Conservation (phyloP, 2,329 filamentous ascomycete species). For the Onygenales sp. region DNA sequence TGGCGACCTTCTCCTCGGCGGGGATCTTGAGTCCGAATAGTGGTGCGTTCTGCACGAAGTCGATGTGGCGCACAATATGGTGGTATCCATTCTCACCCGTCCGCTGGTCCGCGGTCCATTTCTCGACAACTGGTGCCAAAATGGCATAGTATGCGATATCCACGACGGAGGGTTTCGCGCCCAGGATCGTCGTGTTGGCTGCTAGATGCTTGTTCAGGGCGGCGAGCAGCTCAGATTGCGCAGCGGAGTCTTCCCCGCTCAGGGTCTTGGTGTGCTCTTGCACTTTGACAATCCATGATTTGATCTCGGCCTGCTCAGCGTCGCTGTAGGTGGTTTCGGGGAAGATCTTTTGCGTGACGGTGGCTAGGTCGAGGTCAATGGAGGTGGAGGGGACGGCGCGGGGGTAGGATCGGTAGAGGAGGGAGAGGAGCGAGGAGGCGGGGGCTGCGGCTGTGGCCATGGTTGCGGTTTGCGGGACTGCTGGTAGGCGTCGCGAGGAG, state of each 20-base stretch:
- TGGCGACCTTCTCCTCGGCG: slow-evolving; percentile 63
- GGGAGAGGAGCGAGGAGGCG: slow-evolving; percentile 33
- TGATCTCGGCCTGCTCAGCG: slow-evolving; percentile 75
- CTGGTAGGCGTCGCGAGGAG: not conserved
- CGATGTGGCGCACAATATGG: slow-evolving; percentile 81
- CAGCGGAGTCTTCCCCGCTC: slow-evolving; percentile 42
- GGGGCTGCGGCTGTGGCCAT: slow-evolving; percentile 28
- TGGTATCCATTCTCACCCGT: slow-evolving; percentile 84
- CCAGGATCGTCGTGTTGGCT: slow-evolving; percentile 79
- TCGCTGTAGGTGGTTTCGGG: slow-evolving; percentile 60
- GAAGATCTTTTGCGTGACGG: slow-evolving; percentile 54
- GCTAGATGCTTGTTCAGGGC: slow-evolving; percentile 80
- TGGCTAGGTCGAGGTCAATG: slow-evolving; percentile 34
- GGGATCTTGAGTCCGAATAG: slow-evolving; percentile 59
- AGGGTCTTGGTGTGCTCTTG: slow-evolving; percentile 52
- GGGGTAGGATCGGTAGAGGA: slow-evolving; percentile 37
- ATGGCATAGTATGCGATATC: slow-evolving; percentile 76
- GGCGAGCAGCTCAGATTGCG: slow-evolving; percentile 57
- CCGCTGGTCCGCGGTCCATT: slow-evolving; percentile 76
- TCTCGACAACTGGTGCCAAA: slow-evolving; percentile 64
- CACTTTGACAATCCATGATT: slow-evolving; percentile 79
- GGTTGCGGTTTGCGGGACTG: slow-evolving; percentile 5
- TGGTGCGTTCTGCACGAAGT: slow-evolving; percentile 87
- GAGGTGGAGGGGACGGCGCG: slow-evolving; percentile 28
- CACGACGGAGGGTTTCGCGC: slow-evolving; percentile 78